Evolutionary conservation across 1,139 yeast species (phyloP), one percentile per base, ranked within the genome.

Genomic region (Kodamaea plutei): DNA sequence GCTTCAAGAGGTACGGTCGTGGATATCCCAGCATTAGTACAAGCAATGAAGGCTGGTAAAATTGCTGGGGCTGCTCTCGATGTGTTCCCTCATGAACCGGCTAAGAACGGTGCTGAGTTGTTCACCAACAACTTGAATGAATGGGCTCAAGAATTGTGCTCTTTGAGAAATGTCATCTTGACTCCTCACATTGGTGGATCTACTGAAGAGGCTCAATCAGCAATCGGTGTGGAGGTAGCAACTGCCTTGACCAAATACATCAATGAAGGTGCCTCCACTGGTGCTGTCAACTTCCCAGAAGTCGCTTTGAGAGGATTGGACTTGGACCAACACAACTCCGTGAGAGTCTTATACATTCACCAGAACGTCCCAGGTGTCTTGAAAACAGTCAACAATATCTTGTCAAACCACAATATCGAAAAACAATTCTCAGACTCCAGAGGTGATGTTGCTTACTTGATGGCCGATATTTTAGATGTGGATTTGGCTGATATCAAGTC

Each of bases 171-270:
- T 59, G 81, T 91, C 36, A 88, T 93, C 42, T 73, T 91, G 54
- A 82, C 97, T 35, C 99, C 99, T 22, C 99, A 91, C 56, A 91
- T 91, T 50, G 99, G 99, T 66, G 98, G 98, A 43, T 88, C 97
- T 30, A 91, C 99, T 29, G 97, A 91, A 64, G 99, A 91, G 69
- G 98, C 98, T 20, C 99, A 91, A 72, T 77, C 88, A 39, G 95
- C 97, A 30, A 91, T 91, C 56, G 98, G 99, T 64, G 71, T 89
- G 40, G 99, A 91, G 67, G 99, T 91, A 38, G 88, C 83, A 37
- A 71, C 84, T 29, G 78, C 95, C 19, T 73, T 91, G 54, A 72
- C 89, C 44, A 87, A 85, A 59, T 93, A 88, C 68, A 83, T 91
- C 58, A 91, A 89, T 62, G 98, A 91, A 69, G 98, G 98, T 68